Conservation (phyloP, 2,329 filamentous ascomycete species). For the Lithohypha guttulata region DNA sequence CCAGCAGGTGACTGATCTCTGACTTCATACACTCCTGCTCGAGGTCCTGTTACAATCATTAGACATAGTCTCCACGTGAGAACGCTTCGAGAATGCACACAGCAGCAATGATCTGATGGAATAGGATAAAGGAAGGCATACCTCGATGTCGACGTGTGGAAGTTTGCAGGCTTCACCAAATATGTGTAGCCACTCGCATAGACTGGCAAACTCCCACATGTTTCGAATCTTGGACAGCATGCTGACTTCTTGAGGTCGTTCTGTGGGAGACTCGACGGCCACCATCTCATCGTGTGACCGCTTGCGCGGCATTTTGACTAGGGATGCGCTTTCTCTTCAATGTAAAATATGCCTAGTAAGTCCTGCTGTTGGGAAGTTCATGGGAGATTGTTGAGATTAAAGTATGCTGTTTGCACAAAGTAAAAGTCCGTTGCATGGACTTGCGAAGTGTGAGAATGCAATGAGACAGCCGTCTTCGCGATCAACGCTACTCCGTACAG, state of each 20-base stretch:
- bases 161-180: constrained; percentile 88
- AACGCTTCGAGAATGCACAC: too few species aligned
- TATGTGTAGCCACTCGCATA: constrained; percentile 85
- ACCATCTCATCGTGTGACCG: constrained; percentile 46
- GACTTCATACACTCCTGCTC: constrained; percentile 81
- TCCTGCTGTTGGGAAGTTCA: too few species aligned
- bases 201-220: constrained; percentile 90
- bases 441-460: too few species aligned
- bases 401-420: background rate
- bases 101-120: too few species aligned
- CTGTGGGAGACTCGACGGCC: constrained; percentile 35
- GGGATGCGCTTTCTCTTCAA: constrained; percentile 7
- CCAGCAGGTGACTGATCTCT: constrained; percentile 57
- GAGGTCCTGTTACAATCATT: constrained; percentile 54
- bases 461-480: too few species aligned
- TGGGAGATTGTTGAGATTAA: too few species aligned
- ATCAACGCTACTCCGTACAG: too few species aligned
- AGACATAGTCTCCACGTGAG: too few species aligned
- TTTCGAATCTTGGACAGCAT: constrained; percentile 63
- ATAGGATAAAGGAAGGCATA: constrained; percentile 34
- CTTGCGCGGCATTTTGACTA: constrained; percentile 37
- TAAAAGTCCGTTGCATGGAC: too few species aligned
- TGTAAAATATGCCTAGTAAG: too few species aligned
- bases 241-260: constrained; percentile 27
- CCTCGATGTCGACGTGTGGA: constrained; percentile 82